These are phyloP conservation scores for Fusarium mundagurra DNA, from an alignment of 2,329 filamentous ascomycete genomes.

Conservation along the genomic window DNA sequence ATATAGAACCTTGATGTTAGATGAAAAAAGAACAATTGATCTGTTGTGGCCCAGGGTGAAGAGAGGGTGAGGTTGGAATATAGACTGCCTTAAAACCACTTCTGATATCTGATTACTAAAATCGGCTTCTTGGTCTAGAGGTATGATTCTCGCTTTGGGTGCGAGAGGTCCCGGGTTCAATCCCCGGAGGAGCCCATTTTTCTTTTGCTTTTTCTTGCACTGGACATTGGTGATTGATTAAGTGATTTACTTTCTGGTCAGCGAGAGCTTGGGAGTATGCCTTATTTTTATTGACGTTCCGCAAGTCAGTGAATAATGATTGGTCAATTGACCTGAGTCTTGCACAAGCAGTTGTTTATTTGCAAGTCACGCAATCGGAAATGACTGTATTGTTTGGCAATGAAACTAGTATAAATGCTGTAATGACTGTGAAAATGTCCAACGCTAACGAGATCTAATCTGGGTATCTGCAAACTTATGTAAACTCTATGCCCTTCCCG, in stretches of 20 bases:
- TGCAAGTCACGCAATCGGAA: accelerated
- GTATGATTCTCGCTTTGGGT: constrained; percentile 41
- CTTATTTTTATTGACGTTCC: accelerated
- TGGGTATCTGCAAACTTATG: neutral
- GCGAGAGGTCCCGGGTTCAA: constrained; percentile 59
- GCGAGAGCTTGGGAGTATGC: neutral
- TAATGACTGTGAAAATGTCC: neutral
- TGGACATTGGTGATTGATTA: accelerated
- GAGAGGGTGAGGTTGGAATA: too few species aligned
- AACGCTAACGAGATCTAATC: neutral
- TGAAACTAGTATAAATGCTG: neutral
- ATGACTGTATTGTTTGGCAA: accelerated
- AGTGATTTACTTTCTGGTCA: neutral
- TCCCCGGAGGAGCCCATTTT: constrained; percentile 48
- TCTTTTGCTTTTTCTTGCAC: neutral
- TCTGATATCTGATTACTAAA: neutral
- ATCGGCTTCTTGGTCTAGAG: constrained; percentile 32
- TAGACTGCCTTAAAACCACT: too few species aligned
- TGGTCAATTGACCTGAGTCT: accelerated
- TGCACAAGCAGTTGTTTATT: accelerated
- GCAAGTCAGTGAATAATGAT: accelerated
- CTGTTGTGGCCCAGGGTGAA: too few species aligned
- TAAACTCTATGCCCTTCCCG: neutral
- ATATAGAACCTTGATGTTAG: too few species aligned
- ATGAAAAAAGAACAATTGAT: too few species aligned